Evolutionary conservation across 1,139 yeast genomes (phyloP), one percentile per base, ranked within the genome.

Genomic region (Pichia norvegensis): DNA sequence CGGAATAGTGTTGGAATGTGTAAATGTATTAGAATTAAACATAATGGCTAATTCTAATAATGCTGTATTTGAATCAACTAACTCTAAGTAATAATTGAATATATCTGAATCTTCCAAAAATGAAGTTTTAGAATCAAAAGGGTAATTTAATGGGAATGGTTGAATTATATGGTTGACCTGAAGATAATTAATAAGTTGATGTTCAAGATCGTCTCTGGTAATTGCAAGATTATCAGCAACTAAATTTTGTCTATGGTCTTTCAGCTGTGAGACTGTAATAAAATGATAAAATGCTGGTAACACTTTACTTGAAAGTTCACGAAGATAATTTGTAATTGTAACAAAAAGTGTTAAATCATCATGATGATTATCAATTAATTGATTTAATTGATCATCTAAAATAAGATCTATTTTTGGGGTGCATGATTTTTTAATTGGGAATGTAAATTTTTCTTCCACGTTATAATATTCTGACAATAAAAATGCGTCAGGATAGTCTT

Each of bases 271-370:
- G n/a, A 47, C 38, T 11, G 52, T 51, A 5, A 45, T 35, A 19
- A 51, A 50, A 38, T 52, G 51, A 36, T 54, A 50, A 46, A 61
- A 59, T 8, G 62, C 50, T 3, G 58, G 56, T 20, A 56, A 50
- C 4, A 60, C 44, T 17, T 44, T 47, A 13, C 49, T 38, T 20
- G 52, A 48, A 38, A 60, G 45, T 25, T 56, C 51, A 23, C 55
- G 47, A 9, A 57, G 22, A 38, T 58, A 57, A 35, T 50, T 51
- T 1, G 59, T 51, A 21, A 60, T 33, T 8, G 50, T 33, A 19
- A 53, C 50, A 35, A 48, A 60, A 17, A 62, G 52, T 4, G 63
- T 54, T 16, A 47, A 46, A 46, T 61, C 65, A 44, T 56, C 61
- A 43, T 60, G 63, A 38, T 55, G 57, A 11, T 56, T 55, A 13